These are phyloP conservation scores for Candida odintsovae DNA, from an alignment of 805 yeast species.

Conservation along the genomic window DNA sequence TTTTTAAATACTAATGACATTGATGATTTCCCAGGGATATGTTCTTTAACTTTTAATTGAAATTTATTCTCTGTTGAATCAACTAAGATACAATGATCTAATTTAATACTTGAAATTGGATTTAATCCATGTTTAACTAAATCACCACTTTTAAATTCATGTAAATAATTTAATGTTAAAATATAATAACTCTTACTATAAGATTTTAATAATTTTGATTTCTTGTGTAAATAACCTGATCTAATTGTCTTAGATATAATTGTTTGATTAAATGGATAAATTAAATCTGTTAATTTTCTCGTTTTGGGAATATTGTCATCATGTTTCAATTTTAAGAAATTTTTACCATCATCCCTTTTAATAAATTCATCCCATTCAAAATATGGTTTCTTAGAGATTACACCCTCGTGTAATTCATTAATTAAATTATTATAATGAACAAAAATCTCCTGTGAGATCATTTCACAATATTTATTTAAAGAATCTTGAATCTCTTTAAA, in stretches of 20 bases:
- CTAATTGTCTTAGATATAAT: conserved; percentile 62
- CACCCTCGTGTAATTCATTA: conserved; percentile 60
- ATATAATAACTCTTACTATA: conserved; percentile 87
- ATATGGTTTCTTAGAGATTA: conserved; percentile 65
- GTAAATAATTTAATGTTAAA: conserved; percentile 77
- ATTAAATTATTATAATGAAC: conserved; percentile 59
- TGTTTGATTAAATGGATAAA: conserved; percentile 62
- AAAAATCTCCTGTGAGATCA: conserved; percentile 68
- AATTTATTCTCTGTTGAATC: conserved; percentile 73
- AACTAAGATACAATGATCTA: conserved; percentile 72
- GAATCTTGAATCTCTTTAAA: conserved; percentile 81
- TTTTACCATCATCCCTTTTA: conserved; percentile 58
- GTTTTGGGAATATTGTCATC: conserved; percentile 48
- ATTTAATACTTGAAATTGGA: conserved; percentile 74
- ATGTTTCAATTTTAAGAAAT: conserved; percentile 25
- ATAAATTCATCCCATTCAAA: conserved; percentile 89
- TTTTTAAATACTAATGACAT: conserved; percentile 50
- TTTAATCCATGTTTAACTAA: conserved; percentile 61
- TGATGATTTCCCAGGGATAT: background rate
- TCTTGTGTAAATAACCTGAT: conserved; percentile 76
- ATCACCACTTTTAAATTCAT: conserved; percentile 82
- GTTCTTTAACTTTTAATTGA: conserved; percentile 33
- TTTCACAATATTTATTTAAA: conserved; percentile 61
- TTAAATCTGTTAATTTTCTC: conserved; percentile 55
- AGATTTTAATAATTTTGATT: conserved; percentile 83